Conservation (phyloP, 371 early-diverging fungal species). For the Quaeritorhiza haematococci region DNA sequence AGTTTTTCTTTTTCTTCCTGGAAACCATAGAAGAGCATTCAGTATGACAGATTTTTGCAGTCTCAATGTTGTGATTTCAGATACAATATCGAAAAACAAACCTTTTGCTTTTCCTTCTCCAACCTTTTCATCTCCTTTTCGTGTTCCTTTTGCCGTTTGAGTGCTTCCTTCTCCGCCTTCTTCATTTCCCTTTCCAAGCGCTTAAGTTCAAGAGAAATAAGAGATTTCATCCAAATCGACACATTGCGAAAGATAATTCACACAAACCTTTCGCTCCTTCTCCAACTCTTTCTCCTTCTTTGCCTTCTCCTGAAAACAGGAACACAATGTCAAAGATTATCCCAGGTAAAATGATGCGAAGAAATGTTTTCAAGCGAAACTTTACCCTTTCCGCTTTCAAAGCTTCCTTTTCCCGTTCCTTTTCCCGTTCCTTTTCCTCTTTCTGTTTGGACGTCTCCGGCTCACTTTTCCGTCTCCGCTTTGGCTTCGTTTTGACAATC, state of each 20-base stretch:
- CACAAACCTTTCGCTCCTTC: too few species aligned
- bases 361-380: not conserved
- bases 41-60: not conserved
- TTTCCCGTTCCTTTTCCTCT: conserved; percentile 8
- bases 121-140: conserved; percentile 14
- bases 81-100: not conserved
- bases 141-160: not conserved
- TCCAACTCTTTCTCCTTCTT: conserved; percentile 19
- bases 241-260: too few species aligned
- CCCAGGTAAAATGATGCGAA: too few species aligned
- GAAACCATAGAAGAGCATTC: too few species aligned
- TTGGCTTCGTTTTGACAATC: not conserved
- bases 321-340: too few species aligned
- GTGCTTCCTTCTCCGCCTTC: conserved; percentile 2
- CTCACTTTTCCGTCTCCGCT: too few species aligned
- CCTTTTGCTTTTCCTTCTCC: conserved; percentile 10
- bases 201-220: too few species aligned
- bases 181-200: conserved; percentile 21
- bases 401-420: not conserved
- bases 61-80: not conserved
- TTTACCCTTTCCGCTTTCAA: conserved; percentile 6
- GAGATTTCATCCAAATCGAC: too few species aligned
- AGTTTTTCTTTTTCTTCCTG: conserved; percentile 8
- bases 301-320: not conserved
- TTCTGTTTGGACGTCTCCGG: conserved; percentile 3